Evolutionary conservation across 768 basidiomycete species (phyloP).

Genomic region (Boletus bicolor): DNA sequence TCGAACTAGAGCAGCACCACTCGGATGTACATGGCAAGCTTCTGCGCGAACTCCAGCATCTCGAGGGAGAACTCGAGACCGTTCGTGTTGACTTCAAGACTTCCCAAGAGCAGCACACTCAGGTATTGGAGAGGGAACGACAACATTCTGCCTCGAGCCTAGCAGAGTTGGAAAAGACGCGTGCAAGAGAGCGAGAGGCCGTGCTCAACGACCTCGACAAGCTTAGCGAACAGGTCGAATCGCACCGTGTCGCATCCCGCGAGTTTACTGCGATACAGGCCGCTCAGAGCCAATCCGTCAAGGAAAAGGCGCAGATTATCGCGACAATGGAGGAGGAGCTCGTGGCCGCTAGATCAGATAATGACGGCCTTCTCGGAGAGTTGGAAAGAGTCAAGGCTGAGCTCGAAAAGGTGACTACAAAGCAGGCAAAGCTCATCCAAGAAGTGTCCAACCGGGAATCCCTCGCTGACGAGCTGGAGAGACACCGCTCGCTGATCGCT

Average conservation of each 20-base stretch:
- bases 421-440: conserved; percentile 61
- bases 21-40: conserved; percentile 45
- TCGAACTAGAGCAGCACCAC: conserved; percentile 50
- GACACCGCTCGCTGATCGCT: conserved; percentile 68
- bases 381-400: conserved; percentile 53
- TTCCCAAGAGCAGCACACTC: conserved; percentile 15
- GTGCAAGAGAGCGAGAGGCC: conserved; percentile 20
- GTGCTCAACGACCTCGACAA: conserved; percentile 47
- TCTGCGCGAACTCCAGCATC: conserved; percentile 34
- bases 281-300: conserved; percentile 46
- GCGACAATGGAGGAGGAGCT: conserved; percentile 51
- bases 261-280: conserved; percentile 36
- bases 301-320: conserved; percentile 49
- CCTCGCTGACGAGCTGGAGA: conserved; percentile 70
- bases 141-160: conserved; percentile 22
- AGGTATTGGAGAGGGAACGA: conserved; percentile 27
- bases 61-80: conserved; percentile 54
- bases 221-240: conserved; percentile 50
- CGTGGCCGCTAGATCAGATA: conserved; percentile 36
- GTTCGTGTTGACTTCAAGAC: conserved; percentile 44
- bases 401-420: conserved; percentile 52
- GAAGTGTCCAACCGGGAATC: conserved; percentile 76
- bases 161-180: conserved; percentile 16
- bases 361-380: conserved; percentile 41
- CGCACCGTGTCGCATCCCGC: conserved; percentile 47